Percentiles rank a stretch among this genome's conserved stretches.
These are phyloP conservation scores for Nigrospora oryzae DNA, from an alignment of 2,329 filamentous ascomycete species.

Conservation along the genomic window DNA sequence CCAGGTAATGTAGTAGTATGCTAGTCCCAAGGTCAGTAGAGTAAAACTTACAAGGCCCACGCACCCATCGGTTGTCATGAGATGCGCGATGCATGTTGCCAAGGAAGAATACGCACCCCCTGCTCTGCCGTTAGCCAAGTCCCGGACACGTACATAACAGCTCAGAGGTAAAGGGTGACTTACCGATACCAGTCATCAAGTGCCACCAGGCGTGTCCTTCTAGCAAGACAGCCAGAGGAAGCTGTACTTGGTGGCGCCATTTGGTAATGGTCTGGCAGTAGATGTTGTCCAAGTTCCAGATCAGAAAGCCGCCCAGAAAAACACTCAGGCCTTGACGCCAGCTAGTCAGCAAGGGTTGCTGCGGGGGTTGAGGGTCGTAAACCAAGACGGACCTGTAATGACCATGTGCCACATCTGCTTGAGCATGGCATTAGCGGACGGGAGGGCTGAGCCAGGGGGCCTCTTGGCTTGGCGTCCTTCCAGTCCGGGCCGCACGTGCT, in stretches of 20 bases:
- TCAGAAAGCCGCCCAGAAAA: constrained; percentile 65
- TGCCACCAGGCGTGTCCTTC: constrained; percentile 57
- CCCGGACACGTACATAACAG: background rate
- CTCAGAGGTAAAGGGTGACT: background rate
- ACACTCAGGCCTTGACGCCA: constrained; percentile 46
- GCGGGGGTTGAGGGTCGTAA: background rate
- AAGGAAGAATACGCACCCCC: no score
- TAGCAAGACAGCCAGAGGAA: constrained; percentile 73
- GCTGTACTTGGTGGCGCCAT: constrained; percentile 59
- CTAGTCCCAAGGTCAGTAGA: constrained; percentile 20
- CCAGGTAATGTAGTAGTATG: constrained; percentile 80
- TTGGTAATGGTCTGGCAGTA: constrained; percentile 58
- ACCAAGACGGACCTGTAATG: constrained; percentile 30
- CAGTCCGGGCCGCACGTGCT: constrained; percentile 34
- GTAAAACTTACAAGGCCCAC: background rate
- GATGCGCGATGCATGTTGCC: background rate
- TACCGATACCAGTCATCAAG: constrained; percentile 68
- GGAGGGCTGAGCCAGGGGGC: constrained; percentile 22
- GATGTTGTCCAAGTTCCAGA: constrained; percentile 76
- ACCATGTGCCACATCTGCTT: constrained; percentile 73
- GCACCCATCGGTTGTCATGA: constrained; percentile 7
- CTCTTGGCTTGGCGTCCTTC: constrained; percentile 38
- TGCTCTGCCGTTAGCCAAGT: no score
- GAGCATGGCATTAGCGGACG: constrained; percentile 24
- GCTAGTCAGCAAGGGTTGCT: background rate